phyloP scores from a whole-genome alignment of 106 monocot species.

The Ottelia alismoides region DNA sequence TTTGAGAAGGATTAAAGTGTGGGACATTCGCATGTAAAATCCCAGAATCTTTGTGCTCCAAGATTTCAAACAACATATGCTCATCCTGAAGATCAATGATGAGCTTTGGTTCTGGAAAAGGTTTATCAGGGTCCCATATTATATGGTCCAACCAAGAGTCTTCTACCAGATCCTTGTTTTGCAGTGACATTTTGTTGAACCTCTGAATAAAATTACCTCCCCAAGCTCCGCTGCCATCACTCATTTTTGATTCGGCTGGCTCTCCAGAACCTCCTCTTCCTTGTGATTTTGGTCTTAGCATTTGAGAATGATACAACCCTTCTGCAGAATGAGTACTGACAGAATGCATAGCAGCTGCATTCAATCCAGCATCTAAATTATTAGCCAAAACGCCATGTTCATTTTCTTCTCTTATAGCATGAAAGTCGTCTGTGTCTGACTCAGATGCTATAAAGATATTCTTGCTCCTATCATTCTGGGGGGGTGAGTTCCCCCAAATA shows the following conservation, averaged over 20 bases:
- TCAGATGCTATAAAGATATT: conserved; percentile 32
- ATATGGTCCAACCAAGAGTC: conserved; percentile 83
- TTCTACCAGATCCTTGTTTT: conserved; percentile 69
- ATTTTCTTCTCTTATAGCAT: conserved; percentile 13
- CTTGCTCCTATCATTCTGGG: conserved; percentile 19
- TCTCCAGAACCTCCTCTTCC: background rate
- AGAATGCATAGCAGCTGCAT: background rate
- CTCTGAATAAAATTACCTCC: conserved; percentile 14
- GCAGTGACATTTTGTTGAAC: conserved; percentile 43
- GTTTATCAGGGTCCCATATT: conserved; percentile 64
- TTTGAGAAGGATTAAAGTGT: conserved; percentile 35
- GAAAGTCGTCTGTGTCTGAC: conserved; percentile 22
- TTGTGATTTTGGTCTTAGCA: conserved; percentile 18
- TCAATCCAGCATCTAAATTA: background rate
- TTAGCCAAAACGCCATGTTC: background rate
- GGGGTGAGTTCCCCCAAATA: conserved; percentile 90
- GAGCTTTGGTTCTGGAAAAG: conserved; percentile 67
- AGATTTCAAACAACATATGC: conserved; percentile 88
- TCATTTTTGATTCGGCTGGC: background rate
- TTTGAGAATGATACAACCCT: conserved; percentile 20
- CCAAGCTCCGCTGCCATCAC: background rate
- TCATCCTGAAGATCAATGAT: conserved; percentile 95
- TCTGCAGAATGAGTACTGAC: background rate
- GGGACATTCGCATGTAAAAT: conserved; percentile 72
- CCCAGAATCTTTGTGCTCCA: conserved; percentile 38